Evolutionary conservation across 192 early-diverging fungal species (phyloP).

Genomic region (Linnemannia hyalina): DNA sequence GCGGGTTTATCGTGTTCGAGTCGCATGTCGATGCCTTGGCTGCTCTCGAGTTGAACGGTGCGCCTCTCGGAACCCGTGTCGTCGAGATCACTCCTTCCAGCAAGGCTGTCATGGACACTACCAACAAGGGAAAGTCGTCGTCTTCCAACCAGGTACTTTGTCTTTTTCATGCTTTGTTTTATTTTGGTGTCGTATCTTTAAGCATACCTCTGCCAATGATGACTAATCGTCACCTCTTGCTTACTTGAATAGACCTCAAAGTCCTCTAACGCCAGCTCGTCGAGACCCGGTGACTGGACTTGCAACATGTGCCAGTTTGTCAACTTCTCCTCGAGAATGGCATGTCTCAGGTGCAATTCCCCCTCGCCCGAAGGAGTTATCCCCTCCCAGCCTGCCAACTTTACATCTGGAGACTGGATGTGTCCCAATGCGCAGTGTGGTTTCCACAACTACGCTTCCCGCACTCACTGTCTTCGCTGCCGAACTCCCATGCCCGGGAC

Average conservation of each 20-base stretch:
- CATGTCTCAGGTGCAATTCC: conserved; percentile 78
- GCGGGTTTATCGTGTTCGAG: conserved; percentile 75
- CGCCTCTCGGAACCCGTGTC: conserved; percentile 66
- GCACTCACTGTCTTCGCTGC: conserved; percentile 70
- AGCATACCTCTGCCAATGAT: conserved; percentile 1
- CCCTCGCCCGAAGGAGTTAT: conserved; percentile 46
- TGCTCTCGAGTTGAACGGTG: conserved; percentile 72
- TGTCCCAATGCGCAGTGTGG: conserved; percentile 69
- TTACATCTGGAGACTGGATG: conserved; percentile 74
- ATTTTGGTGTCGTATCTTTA: background rate
- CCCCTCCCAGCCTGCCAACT: conserved; percentile 58
- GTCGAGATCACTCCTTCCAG: conserved; percentile 76
- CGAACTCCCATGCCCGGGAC: conserved; percentile 57
- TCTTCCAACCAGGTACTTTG: conserved; percentile 61
- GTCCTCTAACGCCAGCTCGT: background rate
- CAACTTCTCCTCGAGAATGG: conserved; percentile 76
- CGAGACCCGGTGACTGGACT: conserved; percentile 81
- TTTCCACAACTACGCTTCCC: conserved; percentile 76
- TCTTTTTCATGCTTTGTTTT: background rate
- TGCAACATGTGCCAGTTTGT: conserved; percentile 77
- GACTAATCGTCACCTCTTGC: conserved; percentile 49
- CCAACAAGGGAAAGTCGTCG: conserved; percentile 62
- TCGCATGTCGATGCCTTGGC: conserved; percentile 75
- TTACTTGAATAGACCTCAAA: background rate
- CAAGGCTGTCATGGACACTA: conserved; percentile 70